Evolutionary conservation across 2,329 filamentous ascomycete species (phyloP).

Genomic region (Pseudonectria foliicola): DNA sequence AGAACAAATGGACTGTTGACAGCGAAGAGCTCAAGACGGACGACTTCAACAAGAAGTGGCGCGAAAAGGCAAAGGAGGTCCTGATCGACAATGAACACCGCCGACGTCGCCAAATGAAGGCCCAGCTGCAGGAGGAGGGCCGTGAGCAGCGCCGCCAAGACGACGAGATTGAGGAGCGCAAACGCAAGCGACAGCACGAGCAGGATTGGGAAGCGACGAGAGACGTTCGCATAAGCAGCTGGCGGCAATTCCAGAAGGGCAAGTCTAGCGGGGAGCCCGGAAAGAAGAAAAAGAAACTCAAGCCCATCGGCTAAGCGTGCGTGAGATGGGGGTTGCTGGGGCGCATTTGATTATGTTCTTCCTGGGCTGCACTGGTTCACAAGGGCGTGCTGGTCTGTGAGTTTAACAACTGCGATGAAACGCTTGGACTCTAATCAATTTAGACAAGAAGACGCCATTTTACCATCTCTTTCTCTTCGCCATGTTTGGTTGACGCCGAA

Average conservation of each 20-base stretch:
- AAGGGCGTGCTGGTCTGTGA: slow-evolving; percentile 22
- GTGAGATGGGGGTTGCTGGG: background rate
- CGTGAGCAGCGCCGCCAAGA: slow-evolving; percentile 80
- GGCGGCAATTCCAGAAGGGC: slow-evolving; percentile 84
- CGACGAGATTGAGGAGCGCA: slow-evolving; percentile 72
- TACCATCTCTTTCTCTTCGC: slow-evolving; percentile 4
- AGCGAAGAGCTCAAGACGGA: slow-evolving; percentile 78
- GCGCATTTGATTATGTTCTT: too few relatives aligned
- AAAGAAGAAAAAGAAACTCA: slow-evolving; percentile 65
- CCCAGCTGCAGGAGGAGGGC: slow-evolving; percentile 93
- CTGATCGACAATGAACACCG: slow-evolving; percentile 89
- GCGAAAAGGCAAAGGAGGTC: slow-evolving; percentile 81
- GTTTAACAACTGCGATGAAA: slow-evolving; percentile 23
- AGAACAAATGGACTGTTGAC: slow-evolving; percentile 88
- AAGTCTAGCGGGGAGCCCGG: slow-evolving; percentile 42
- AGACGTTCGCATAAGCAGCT: slow-evolving; percentile 86
- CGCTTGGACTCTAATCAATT: slow-evolving; percentile 25
- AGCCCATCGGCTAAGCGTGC: slow-evolving; percentile 47
- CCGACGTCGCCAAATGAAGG: slow-evolving; percentile 77
- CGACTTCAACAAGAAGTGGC: slow-evolving; percentile 79
- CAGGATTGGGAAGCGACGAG: slow-evolving; percentile 91
- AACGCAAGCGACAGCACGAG: slow-evolving; percentile 85
- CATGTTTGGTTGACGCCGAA: slow-evolving; percentile 5
- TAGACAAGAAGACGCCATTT: slow-evolving; percentile 14
- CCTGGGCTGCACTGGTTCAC: slow-evolving; percentile 5